phyloP scores from a whole-genome alignment of 2,329 filamentous ascomycete genomes.

The Diaporthe australafricana region DNA sequence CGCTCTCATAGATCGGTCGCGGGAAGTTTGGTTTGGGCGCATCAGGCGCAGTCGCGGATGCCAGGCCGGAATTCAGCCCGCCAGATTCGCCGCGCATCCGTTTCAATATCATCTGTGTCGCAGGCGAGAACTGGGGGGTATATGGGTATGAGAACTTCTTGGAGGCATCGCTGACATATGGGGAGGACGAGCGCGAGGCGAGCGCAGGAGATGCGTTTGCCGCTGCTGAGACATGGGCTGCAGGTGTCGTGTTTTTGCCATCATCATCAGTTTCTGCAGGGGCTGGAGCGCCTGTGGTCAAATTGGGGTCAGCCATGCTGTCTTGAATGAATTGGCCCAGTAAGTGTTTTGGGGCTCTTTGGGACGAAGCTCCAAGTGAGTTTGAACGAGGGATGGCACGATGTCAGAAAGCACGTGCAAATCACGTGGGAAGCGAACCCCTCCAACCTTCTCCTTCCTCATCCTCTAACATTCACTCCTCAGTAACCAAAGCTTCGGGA shows the following conservation, averaged over 20 bases:
- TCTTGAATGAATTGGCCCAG: background rate
- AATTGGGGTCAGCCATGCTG: conserved; percentile 11
- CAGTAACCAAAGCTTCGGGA: too few relatives aligned
- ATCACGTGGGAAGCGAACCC: conserved; percentile 29
- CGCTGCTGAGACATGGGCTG: conserved; percentile 10
- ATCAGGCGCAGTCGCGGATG: conserved; percentile 39
- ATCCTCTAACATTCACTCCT: background rate
- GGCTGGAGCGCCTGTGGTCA: background rate
- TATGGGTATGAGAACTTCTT: conserved; percentile 69
- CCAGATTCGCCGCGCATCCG: conserved; percentile 42
- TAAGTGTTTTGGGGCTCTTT: background rate
- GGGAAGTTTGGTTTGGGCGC: conserved; percentile 42
- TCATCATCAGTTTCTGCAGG: background rate
- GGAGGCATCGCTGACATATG: conserved; percentile 7
- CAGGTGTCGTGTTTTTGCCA: background rate
- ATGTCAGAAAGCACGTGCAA: conserved; percentile 32
- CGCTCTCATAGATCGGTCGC: conserved; percentile 51
- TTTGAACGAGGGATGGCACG: background rate
- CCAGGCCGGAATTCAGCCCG: conserved; percentile 42
- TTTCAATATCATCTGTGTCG: conserved; percentile 40
- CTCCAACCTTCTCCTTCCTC: too few relatives aligned
- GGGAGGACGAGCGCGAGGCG: background rate
- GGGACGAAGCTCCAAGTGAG: background rate
- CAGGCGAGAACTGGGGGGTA: conserved; percentile 36
- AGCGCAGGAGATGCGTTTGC: conserved; percentile 6